These are phyloP conservation scores for Colletotrichum coccodes DNA, from an alignment of 2,329 filamentous ascomycete species.

Conservation along the genomic window DNA sequence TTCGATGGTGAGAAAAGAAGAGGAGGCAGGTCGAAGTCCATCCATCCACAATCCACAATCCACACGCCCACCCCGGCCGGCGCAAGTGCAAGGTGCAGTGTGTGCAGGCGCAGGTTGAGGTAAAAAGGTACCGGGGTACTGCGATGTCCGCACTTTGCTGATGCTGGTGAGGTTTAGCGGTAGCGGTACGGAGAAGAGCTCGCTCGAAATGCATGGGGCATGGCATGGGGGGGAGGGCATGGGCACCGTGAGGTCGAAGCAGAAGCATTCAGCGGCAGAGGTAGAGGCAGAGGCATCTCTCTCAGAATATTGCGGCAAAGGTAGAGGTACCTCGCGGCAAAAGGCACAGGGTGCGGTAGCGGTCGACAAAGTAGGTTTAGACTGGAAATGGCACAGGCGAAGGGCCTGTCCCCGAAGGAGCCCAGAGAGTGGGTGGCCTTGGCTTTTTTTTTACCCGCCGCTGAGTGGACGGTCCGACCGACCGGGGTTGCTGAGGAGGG, in stretches of 20 bases:
- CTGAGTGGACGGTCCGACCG: slow-evolving; percentile 27
- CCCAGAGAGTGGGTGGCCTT: slow-evolving; percentile 28
- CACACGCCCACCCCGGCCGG: slow-evolving; percentile 18
- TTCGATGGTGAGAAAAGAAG: slow-evolving; percentile 36
- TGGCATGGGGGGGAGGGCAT: background rate
- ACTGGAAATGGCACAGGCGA: slow-evolving; percentile 30
- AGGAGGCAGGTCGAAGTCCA: slow-evolving; percentile 33
- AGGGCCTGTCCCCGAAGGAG: slow-evolving; percentile 16
- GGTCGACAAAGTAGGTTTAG: slow-evolving; percentile 31
- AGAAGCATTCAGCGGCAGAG: background rate
- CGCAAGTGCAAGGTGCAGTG: slow-evolving; percentile 24
- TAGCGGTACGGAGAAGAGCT: slow-evolving; percentile 23
- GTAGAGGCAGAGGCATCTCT: background rate
- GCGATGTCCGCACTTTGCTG: slow-evolving; percentile 23
- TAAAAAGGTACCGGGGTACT: slow-evolving; percentile 22
- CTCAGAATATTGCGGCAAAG: background rate
- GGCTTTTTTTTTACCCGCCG: slow-evolving; percentile 17
- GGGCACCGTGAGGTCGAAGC: slow-evolving; percentile 12
- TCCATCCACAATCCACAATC: slow-evolving; percentile 22
- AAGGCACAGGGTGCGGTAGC: slow-evolving; percentile 5
- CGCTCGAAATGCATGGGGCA: slow-evolving; percentile 10
- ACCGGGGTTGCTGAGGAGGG: slow-evolving; percentile 14
- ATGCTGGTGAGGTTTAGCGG: slow-evolving; percentile 8
- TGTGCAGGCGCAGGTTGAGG: slow-evolving; percentile 12
- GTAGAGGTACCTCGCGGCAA: background rate